Evolutionary conservation across 2,329 filamentous ascomycete genomes (phyloP).

Genomic region (Thelonectria discophora): DNA sequence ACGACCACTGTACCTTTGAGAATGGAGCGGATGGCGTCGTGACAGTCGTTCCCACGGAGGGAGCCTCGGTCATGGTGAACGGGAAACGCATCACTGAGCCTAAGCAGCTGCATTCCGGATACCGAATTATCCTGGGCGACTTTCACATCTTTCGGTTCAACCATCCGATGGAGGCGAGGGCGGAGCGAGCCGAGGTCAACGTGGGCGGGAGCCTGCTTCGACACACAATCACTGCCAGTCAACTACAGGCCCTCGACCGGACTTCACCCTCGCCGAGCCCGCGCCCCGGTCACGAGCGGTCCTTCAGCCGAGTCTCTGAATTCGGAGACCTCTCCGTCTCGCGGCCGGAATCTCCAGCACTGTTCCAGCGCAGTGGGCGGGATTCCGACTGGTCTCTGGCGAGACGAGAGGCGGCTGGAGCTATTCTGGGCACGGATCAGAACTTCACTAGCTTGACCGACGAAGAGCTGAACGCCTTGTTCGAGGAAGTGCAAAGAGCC

Average conservation of each 20-base stretch:
- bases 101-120: slow-evolving; percentile 87
- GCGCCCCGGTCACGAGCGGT: slow-evolving; percentile 77
- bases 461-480: slow-evolving; percentile 90
- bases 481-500: slow-evolving; percentile 91
- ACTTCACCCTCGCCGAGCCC: slow-evolving; percentile 69
- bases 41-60: slow-evolving; percentile 87
- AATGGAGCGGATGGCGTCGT: slow-evolving; percentile 87
- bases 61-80: slow-evolving; percentile 98
- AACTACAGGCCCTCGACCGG: slow-evolving; percentile 66
- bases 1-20: slow-evolving; percentile 93
- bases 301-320: slow-evolving; percentile 83
- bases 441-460: slow-evolving; percentile 91
- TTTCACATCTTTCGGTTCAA: slow-evolving; percentile 99
- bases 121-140: slow-evolving; percentile 93
- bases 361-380: slow-evolving; percentile 69
- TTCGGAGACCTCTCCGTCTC: slow-evolving; percentile 72
- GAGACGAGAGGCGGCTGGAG: slow-evolving; percentile 88
- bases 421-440: slow-evolving; percentile 88
- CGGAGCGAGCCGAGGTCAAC: slow-evolving; percentile 80
- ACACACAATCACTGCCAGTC: slow-evolving; percentile 76
- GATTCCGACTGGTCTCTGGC: slow-evolving; percentile 97
- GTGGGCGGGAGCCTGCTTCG: slow-evolving; percentile 79
- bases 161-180: slow-evolving; percentile 93
- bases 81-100: slow-evolving; percentile 88
- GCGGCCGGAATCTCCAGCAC: slow-evolving; percentile 81